Conservation (phyloP, 1,139 yeast genomes). For the Eremothecium sinecaudum region DNA sequence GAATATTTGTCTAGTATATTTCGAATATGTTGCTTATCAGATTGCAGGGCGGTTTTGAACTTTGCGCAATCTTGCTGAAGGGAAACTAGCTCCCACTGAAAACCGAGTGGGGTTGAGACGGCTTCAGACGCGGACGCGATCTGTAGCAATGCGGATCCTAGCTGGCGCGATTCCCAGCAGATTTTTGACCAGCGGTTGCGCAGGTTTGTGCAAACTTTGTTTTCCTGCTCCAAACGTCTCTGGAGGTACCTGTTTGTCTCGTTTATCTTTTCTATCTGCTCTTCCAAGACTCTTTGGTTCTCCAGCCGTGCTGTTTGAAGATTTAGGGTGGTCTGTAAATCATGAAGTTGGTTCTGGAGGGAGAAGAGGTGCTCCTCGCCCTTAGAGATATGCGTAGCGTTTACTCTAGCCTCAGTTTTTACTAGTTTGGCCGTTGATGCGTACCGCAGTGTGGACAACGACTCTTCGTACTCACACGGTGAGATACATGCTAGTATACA, state of each 20-base stretch:
- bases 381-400: constrained; percentile 7
- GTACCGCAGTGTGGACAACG: constrained; percentile 70
- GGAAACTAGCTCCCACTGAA: not conserved
- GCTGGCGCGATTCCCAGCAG: constrained; percentile 5
- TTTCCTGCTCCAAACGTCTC: constrained; percentile 7
- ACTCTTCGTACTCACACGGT: constrained; percentile 53
- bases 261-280: constrained; percentile 10
- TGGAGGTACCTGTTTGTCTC: constrained; percentile 11
- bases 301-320: constrained; percentile 6
- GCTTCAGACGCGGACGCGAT: constrained; percentile 1
- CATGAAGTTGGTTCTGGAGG: constrained; percentile 7
- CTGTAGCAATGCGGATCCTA: constrained; percentile 4
- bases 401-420: constrained; percentile 7
- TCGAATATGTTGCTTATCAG: not conserved
- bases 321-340: constrained; percentile 8
- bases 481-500: constrained; percentile 77
- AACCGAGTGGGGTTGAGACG: not conserved
- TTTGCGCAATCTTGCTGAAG: not conserved
- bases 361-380: constrained; percentile 8
- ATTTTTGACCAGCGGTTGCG: constrained; percentile 5
- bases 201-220: constrained; percentile 2
- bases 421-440: constrained; percentile 35
- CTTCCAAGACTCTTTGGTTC: constrained; percentile 7
- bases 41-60: not conserved
- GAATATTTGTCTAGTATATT: not conserved